A percentile compares a stretch with the other conserved stretches of the same genome.
Evolutionary conservation across 2,329 filamentous ascomycete species (phyloP).

Genomic region (Aspergillus hortae): DNA sequence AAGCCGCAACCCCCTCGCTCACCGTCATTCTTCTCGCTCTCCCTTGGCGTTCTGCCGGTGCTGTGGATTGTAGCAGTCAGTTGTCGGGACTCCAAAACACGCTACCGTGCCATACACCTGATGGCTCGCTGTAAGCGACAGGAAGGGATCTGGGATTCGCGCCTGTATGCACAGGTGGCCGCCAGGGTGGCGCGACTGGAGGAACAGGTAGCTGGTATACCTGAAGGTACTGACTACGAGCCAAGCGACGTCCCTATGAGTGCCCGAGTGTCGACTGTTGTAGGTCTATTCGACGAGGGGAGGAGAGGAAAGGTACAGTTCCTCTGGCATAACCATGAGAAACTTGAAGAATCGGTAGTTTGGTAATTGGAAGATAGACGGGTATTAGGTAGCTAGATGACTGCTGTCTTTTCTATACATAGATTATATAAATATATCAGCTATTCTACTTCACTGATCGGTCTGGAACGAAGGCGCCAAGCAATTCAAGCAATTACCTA

Average conservation of each 20-base stretch:
- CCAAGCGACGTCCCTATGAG: constrained; percentile 3
- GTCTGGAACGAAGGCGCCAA: no score
- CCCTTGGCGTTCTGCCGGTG: constrained; percentile 62
- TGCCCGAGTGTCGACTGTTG: constrained; percentile 3
- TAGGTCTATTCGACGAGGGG: constrained; percentile 5
- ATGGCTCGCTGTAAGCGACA: constrained; percentile 58
- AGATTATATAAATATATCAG: no score
- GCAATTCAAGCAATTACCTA: no score
- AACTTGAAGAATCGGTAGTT: not conserved
- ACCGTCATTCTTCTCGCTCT: constrained; percentile 52
- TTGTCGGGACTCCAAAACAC: constrained; percentile 56
- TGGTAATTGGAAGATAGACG: not conserved
- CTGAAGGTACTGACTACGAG: constrained; percentile 1
- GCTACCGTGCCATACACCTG: constrained; percentile 60
- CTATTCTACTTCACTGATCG: no score
- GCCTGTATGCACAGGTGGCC: constrained; percentile 16
- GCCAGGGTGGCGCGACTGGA: constrained; percentile 16
- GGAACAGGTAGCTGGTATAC: constrained; percentile 12
- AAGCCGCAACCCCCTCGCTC: constrained; percentile 4
- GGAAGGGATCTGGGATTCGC: constrained; percentile 65
- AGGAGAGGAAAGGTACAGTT: constrained; percentile 5
- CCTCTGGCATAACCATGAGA: not conserved
- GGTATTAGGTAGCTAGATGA: no score
- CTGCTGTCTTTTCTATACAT: no score
- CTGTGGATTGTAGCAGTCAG: constrained; percentile 65